Conservation (phyloP, 2,329 filamentous ascomycete genomes). For the Ascochyta viciae-villosae region DNA sequence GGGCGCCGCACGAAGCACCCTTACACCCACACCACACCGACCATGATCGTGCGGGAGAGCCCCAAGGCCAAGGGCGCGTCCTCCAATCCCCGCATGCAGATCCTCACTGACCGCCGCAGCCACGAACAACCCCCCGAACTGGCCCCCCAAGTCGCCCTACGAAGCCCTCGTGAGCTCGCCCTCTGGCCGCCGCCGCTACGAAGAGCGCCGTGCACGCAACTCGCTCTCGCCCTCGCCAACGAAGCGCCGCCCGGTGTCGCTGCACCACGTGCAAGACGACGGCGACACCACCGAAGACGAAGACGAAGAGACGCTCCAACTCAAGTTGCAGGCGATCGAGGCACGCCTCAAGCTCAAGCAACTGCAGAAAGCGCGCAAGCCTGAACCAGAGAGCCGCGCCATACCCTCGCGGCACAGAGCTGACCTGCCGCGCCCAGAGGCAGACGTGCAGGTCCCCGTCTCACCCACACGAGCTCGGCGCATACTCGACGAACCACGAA, state of each 20-base stretch:
- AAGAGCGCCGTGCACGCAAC: conserved; percentile 67
- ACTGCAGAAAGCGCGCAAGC: conserved; percentile 67
- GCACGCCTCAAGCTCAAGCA: conserved; percentile 87
- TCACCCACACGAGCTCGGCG: conserved; percentile 66
- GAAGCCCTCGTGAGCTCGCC: conserved; percentile 74
- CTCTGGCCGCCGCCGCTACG: conserved; percentile 77
- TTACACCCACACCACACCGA: conserved; percentile 29
- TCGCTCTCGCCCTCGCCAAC: conserved; percentile 67
- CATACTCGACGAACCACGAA: conserved; percentile 64
- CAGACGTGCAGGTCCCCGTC: conserved; percentile 75
- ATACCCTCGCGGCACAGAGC: conserved; percentile 35
- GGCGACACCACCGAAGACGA: conserved; percentile 80
- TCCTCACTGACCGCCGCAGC: conserved; percentile 28
- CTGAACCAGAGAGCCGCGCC: conserved; percentile 29
- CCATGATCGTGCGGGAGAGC: conserved; percentile 58
- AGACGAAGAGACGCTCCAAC: conserved; percentile 82
- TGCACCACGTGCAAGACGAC: conserved; percentile 21
- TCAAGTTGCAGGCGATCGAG: conserved; percentile 88
- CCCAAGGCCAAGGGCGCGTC: conserved; percentile 52
- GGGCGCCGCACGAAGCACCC: conserved; percentile 29
- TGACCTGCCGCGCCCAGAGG: conserved; percentile 33
- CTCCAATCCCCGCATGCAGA: conserved; percentile 1
- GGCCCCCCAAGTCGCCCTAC: conserved; percentile 69
- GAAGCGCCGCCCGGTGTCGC: conserved; percentile 41
- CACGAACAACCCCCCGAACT: conserved; percentile 54